Evolutionary conservation across 2,329 filamentous ascomycete species (phyloP).

Genomic region (Colletotrichum lentis): DNA sequence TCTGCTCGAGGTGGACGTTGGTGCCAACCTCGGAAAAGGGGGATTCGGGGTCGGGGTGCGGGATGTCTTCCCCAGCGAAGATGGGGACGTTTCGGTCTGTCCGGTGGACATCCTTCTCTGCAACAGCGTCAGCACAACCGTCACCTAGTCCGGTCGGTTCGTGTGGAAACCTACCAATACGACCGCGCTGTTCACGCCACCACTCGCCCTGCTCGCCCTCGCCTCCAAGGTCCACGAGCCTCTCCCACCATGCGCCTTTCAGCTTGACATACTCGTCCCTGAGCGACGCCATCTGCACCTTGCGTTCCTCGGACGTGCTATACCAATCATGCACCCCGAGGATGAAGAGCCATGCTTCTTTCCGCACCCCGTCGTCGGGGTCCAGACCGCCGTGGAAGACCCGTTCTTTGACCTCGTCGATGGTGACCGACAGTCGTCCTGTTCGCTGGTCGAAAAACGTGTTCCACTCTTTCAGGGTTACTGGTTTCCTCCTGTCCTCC

Average conservation of each 20-base stretch:
- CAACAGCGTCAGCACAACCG: constrained; percentile 43
- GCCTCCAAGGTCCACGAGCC: constrained; percentile 82
- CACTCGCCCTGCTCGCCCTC: constrained; percentile 86
- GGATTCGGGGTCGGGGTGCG: constrained; percentile 94
- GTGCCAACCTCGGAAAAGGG: constrained; percentile 93
- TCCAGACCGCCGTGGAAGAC: constrained; percentile 94
- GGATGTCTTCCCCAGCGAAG: constrained; percentile 94
- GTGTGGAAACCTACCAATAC: constrained; percentile 77
- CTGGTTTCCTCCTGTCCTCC: constrained; percentile 77
- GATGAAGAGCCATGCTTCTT: constrained; percentile 96
- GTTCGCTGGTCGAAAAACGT: constrained; percentile 81
- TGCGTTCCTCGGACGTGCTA: constrained; percentile 84
- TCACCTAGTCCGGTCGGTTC: constrained; percentile 3
- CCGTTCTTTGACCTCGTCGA: constrained; percentile 95
- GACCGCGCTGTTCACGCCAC: constrained; percentile 93
- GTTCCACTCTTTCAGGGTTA: constrained; percentile 89
- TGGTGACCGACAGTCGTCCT: constrained; percentile 79
- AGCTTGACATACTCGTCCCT: constrained; percentile 93
- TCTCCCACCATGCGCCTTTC: constrained; percentile 96
- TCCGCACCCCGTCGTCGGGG: constrained; percentile 87
- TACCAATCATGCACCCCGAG: constrained; percentile 94
- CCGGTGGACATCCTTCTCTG: constrained; percentile 97
- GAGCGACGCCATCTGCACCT: constrained; percentile 81
- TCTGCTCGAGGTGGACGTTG: constrained; percentile 96
- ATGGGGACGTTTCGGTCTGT: constrained; percentile 95